Percentiles rank a stretch among this genome's conserved stretches.
Conservation (phyloP, 2,329 filamentous ascomycete genomes). For the Daldinia eschscholtzii region DNA sequence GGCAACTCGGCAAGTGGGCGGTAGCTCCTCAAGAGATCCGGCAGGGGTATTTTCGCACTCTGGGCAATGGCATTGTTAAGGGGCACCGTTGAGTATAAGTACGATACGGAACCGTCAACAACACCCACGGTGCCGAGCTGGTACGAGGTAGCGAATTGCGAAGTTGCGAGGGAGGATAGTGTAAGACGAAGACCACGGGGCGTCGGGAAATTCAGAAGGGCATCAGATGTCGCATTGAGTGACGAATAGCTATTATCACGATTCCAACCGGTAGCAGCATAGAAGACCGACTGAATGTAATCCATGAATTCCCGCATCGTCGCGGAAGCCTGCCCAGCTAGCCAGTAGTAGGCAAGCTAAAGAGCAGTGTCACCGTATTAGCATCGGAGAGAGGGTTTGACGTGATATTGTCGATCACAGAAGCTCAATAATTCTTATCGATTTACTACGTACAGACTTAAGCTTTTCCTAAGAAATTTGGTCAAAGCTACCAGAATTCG, state of each 20-base stretch:
- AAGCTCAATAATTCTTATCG: not conserved
- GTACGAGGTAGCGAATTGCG: conserved; percentile 95
- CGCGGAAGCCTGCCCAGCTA: conserved; percentile 37
- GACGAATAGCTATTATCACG: conserved; percentile 91
- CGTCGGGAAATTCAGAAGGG: conserved; percentile 88
- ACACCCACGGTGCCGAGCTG: conserved; percentile 88
- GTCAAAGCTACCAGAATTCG: not conserved
- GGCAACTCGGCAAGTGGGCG: conserved; percentile 77
- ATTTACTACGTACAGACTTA: not conserved
- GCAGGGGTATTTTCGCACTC: conserved; percentile 81
- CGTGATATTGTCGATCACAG: not conserved
- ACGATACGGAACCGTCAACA: conserved; percentile 96
- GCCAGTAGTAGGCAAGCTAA: conserved; percentile 36
- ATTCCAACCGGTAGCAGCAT: conserved; percentile 88
- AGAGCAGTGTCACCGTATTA: conserved; percentile 27
- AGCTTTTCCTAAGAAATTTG: not conserved
- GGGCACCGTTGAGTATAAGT: conserved; percentile 91
- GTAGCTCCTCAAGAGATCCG: conserved; percentile 84
- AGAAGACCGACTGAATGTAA: conserved; percentile 92
- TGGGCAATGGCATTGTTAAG: conserved; percentile 74
- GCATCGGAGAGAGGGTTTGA: conserved; percentile 23
- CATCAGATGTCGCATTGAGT: conserved; percentile 85
- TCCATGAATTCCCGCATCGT: conserved; percentile 97
- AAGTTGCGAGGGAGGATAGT: conserved; percentile 89
- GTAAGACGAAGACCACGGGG: conserved; percentile 87